Evolutionary conservation across 805 yeast species (phyloP).

Genomic region (Kodamaea kakaduensis): DNA sequence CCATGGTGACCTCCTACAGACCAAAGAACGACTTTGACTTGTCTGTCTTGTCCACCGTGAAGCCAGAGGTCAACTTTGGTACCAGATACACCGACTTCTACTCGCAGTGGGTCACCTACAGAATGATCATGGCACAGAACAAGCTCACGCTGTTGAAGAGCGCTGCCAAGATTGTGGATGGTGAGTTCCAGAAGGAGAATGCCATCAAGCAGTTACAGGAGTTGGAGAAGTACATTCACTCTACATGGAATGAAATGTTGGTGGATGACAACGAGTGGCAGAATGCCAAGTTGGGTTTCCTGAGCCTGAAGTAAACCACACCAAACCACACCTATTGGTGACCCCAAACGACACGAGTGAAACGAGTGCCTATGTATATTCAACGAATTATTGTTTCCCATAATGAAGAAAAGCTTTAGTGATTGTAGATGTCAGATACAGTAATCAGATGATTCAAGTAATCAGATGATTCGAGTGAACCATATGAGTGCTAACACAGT

Average conservation of each 20-base stretch:
- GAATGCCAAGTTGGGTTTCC: conserved; percentile 8
- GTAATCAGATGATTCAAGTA: too few species aligned
- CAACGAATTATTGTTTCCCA: too few species aligned
- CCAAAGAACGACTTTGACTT: conserved; percentile 30
- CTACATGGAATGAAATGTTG: conserved; percentile 33
- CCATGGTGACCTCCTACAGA: conserved; percentile 40
- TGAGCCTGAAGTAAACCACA: not conserved
- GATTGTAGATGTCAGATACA: too few species aligned
- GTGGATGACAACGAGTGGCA: conserved; percentile 17
- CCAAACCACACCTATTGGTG: not conserved
- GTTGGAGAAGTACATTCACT: conserved; percentile 20
- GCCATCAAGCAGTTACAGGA: conserved; percentile 18
- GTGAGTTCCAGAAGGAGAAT: conserved; percentile 24
- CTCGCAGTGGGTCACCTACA: conserved; percentile 34
- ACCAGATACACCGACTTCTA: conserved; percentile 33
- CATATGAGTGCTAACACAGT: too few species aligned
- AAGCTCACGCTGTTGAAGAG: conserved; percentile 22
- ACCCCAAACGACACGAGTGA: not conserved
- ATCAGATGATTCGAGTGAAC: too few species aligned
- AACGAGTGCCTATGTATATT: too few species aligned
- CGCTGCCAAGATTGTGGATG: conserved; percentile 13
- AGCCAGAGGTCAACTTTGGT: conserved; percentile 37
- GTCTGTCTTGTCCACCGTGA: conserved; percentile 34
- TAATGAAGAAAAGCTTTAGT: too few species aligned
- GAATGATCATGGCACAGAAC: conserved; percentile 24